Evolutionary conservation across 345 rosid species (phyloP).

Genomic region (thale cress (Arabidopsis thaliana)): TAIR10.1 NC_003074.8:5713501-5714000

Average conservation of each 20-base stretch:
- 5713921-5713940: conserved; percentile 25
- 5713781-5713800: conserved; percentile 16
- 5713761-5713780: conserved; percentile 29
- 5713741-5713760: neutral
- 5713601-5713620: conserved; percentile 15
- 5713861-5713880: conserved; percentile 15
- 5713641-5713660: conserved; percentile 21
- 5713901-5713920: conserved; percentile 37
- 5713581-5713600: conserved; percentile 14
- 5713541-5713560: conserved; percentile 30
- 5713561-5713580: conserved; percentile 5
- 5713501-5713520: conserved; percentile 89
- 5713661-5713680: neutral
- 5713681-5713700: neutral
- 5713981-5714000: conserved; percentile 74
- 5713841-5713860: conserved; percentile 11
- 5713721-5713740: conserved; percentile 21
- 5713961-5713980: conserved; percentile 89
- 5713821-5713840: neutral
- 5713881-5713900: neutral
- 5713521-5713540: conserved; percentile 94
- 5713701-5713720: conserved; percentile 6
- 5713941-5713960: conserved; percentile 56
- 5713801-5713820: conserved; percentile 6
- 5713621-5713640: conserved; percentile 2